Conservation (phyloP, 371 early-diverging fungal species). For the Vittaforma corneae region DNA sequence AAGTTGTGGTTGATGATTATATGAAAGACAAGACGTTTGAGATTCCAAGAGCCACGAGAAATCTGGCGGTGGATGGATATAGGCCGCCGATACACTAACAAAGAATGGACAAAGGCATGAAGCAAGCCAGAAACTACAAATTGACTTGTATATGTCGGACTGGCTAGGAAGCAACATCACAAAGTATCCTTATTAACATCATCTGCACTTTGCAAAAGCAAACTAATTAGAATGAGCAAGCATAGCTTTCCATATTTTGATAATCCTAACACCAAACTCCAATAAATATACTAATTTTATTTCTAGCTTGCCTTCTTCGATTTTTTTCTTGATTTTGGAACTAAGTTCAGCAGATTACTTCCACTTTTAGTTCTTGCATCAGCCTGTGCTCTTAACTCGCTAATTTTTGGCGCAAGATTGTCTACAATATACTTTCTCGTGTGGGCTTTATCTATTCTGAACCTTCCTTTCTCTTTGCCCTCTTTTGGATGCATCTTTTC, state of each 20-base stretch:
- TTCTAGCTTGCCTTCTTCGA: no score
- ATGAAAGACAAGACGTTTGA: conserved; percentile 73
- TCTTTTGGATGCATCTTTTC: conserved; percentile 41
- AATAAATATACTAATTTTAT: no score
- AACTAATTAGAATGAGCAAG: no score
- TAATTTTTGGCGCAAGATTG: conserved; percentile 23
- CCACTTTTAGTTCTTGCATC: conserved; percentile 27
- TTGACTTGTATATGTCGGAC: no score
- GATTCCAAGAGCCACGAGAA: conserved; percentile 84
- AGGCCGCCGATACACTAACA: conserved; percentile 52
- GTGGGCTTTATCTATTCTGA: conserved; percentile 37
- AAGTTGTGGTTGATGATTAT: conserved; percentile 70
- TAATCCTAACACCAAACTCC: no score
- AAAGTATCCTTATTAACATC: no score
- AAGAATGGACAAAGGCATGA: no score
- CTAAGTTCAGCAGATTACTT: conserved; percentile 36
- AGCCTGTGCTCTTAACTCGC: not conserved
- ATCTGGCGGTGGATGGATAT: conserved; percentile 78
- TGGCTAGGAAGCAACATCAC: no score
- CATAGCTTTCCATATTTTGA: no score
- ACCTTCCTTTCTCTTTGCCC: conserved; percentile 27
- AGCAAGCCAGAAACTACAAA: no score
- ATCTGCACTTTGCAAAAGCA: no score
- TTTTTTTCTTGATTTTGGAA: conserved; percentile 37
- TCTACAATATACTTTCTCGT: conserved; percentile 26